These are phyloP conservation scores for Miscanthus sacchariflorus DNA, from an alignment of 202 grass and related monocot genomes.

Conservation along the genomic window DNA sequence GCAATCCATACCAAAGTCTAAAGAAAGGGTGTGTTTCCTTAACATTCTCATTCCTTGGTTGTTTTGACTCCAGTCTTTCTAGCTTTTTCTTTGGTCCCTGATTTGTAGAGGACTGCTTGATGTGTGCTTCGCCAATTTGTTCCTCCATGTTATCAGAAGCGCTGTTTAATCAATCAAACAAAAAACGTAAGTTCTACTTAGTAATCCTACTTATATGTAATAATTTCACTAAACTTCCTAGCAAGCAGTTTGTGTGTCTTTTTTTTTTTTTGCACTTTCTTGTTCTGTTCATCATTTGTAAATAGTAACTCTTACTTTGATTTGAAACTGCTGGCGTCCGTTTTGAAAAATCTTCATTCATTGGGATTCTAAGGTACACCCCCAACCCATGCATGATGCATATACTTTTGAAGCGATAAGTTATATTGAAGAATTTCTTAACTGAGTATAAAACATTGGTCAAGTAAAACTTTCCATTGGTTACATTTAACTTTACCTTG, in stretches of 20 bases:
- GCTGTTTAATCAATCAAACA: constrained; percentile 49
- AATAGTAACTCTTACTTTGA: not conserved
- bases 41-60: constrained; percentile 32
- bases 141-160: constrained; percentile 49
- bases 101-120: constrained; percentile 33
- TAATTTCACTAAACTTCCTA: constrained; percentile 27
- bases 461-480: constrained; percentile 35
- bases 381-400: constrained; percentile 15
- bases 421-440: not conserved
- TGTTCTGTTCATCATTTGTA: constrained; percentile 28
- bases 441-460: not conserved
- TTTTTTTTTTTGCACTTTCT: constrained; percentile 22
- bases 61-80: constrained; percentile 30
- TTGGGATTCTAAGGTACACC: not conserved
- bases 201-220: constrained; percentile 39
- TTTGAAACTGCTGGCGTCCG: not conserved
- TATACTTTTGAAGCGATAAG: constrained; percentile 20
- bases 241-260: constrained; percentile 24
- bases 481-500: constrained; percentile 54
- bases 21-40: constrained; percentile 47
- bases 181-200: constrained; percentile 33
- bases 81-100: constrained; percentile 45
- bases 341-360: not conserved
- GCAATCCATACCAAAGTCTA: constrained; percentile 63
- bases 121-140: constrained; percentile 30